Base-by-base conservation (phyloP, 108 stramenopile species). In the Fragilaria radians region DNA sequence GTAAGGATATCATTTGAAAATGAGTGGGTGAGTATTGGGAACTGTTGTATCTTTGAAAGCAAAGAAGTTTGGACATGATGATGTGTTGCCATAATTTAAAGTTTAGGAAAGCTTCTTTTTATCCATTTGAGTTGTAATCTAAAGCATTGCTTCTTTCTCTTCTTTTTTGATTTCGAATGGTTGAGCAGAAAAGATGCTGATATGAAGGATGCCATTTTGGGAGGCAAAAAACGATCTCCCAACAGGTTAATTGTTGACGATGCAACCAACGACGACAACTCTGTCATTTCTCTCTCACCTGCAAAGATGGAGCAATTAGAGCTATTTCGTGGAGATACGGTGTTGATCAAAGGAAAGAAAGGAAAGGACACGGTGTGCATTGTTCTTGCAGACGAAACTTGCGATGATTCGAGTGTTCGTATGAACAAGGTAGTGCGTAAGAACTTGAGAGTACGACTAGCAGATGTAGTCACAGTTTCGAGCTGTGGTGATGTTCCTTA, bases 341-440 rank as follows among this genome's bases (percentile, higher is more conserved):
- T 99, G 46, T 69, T 95, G 19, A 87, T 99, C 80, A 98, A 98
- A 86, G 99, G 99, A 48, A 99, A 99, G 89, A 95, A 96, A 62
- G 96, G 95, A 46, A 78, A 84, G 18, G 97, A 98, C 61, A 99
- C 99, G 5, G 96, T 97, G 17, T 98, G 99, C 79, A 97, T 99
- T 68, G 99, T 98, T 17, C 81, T 99, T 9, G 82, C 96, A 22
- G 97, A 98, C 52, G 99, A 99, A 51, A 86, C 88, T 26, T 94
- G 91, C 54, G 98, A 99, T 61, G 97, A 97, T 51, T 73, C 86
- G 58, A 86, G 76, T 59, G 95, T 99, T 7, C 85, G 96, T 19
- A 99, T 99, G 97, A 99, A 99, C 91, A 99, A 99, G 85, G 91
- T 93, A 23, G 97, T 99, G 22, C 93, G 99, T 27, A 99, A 99